Percentiles rank a stretch among this genome's conserved stretches.
Evolutionary conservation across 192 early-diverging fungal species (phyloP).

Genomic region (Piromyces sp.): DNA sequence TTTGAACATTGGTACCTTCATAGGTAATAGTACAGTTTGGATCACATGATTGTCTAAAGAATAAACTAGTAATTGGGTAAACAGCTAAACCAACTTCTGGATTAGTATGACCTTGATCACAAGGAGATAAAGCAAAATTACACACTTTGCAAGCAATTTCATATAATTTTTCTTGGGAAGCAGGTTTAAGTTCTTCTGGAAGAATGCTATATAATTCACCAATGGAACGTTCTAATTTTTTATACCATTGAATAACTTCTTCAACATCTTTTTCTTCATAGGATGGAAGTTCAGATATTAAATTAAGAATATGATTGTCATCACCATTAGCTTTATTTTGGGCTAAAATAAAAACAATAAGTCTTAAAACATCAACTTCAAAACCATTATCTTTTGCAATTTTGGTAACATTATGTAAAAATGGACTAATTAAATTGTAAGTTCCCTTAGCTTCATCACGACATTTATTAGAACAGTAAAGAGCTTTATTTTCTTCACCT

Average conservation of each 20-base stretch:
- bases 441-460: background rate
- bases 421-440: background rate
- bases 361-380: background rate
- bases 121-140: background rate
- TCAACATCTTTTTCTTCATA: background rate
- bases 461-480: background rate
- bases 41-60: conserved; percentile 50
- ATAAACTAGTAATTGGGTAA: conserved; percentile 49
- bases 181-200: background rate
- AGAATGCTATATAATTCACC: background rate
- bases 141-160: background rate
- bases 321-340: background rate
- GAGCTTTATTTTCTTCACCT: background rate
- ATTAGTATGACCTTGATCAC: conserved; percentile 7
- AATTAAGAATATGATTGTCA: background rate
- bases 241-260: background rate
- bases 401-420: background rate
- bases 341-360: background rate
- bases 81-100: conserved; percentile 40
- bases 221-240: background rate
- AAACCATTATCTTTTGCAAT: background rate
- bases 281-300: background rate
- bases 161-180: background rate
- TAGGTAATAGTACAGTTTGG: conserved; percentile 55
- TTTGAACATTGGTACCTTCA: conserved; percentile 29